Percentiles rank a stretch among this genome's conserved stretches.
Conservation (phyloP, 2,329 filamentous ascomycete species). For the Daldinia sp. region DNA sequence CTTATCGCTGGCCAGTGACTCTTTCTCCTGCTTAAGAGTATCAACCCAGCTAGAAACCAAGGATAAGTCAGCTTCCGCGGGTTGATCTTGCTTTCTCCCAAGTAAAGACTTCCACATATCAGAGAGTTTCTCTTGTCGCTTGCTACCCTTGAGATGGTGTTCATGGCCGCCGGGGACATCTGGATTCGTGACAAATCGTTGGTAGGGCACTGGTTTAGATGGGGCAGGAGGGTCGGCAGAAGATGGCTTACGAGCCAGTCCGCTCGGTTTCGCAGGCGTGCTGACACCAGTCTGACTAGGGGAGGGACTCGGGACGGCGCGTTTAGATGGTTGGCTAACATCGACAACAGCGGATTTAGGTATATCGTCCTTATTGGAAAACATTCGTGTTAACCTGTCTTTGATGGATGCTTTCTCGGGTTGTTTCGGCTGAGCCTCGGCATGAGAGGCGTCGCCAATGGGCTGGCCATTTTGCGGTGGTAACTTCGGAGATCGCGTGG, state of each 20-base stretch:
- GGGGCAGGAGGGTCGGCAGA: conserved; percentile 39
- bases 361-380: conserved; percentile 67
- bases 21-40: conserved; percentile 88
- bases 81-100: conserved; percentile 82
- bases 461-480: conserved; percentile 50
- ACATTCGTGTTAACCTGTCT: conserved; percentile 74
- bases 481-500: conserved; percentile 49
- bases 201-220: conserved; percentile 51
- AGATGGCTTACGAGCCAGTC: conserved; percentile 54
- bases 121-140: conserved; percentile 92
- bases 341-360: conserved; percentile 54
- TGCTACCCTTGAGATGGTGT: conserved; percentile 89
- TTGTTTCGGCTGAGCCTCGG: conserved; percentile 55
- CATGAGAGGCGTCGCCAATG: conserved; percentile 48
- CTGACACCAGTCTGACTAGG: conserved; percentile 51
- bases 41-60: conserved; percentile 97
- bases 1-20: conserved; percentile 79
- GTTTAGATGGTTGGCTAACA: conserved; percentile 50
- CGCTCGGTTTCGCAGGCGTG: conserved; percentile 51
- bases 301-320: conserved; percentile 45
- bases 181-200: conserved; percentile 65
- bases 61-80: conserved; percentile 83
- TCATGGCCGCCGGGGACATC: conserved; percentile 78
- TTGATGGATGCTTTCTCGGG: conserved; percentile 72
- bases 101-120: conserved; percentile 91